Evolutionary conservation across 345 rosid species (phyloP).

Genomic region (Syzygium jambos): DNA sequence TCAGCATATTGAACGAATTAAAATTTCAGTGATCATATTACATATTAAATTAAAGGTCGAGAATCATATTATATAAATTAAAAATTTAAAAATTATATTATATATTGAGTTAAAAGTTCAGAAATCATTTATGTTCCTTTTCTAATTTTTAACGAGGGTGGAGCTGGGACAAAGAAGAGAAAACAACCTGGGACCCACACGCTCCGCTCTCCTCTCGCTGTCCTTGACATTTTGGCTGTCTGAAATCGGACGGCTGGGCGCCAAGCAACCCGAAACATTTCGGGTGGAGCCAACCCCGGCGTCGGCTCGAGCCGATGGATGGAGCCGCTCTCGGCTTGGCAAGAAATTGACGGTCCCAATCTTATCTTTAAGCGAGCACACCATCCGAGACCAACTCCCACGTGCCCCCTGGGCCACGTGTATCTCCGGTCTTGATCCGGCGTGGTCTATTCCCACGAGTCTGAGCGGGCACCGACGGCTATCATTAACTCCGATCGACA

Average conservation of each 20-base stretch:
- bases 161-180: background rate
- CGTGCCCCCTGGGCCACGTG: background rate
- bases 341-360: background rate
- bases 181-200: background rate
- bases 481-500: background rate
- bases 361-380: background rate
- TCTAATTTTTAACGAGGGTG: background rate
- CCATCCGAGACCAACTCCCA: background rate
- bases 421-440: background rate
- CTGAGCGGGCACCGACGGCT: background rate
- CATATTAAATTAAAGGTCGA: no score
- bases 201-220: background rate
- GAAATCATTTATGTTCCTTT: no score
- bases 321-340: background rate
- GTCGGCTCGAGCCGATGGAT: background rate
- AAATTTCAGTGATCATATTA: no score
- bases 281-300: background rate
- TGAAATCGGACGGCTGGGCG: background rate
- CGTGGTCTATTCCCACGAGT: background rate
- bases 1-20: no score
- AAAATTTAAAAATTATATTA: no score
- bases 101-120: no score
- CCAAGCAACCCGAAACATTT: background rate
- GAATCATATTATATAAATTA: no score
- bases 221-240: background rate